Evolutionary conservation across 106 monocot species (phyloP), one percentile per base, ranked within the genome.

Genomic region (Phalaenopsis aphrodite): DNA sequence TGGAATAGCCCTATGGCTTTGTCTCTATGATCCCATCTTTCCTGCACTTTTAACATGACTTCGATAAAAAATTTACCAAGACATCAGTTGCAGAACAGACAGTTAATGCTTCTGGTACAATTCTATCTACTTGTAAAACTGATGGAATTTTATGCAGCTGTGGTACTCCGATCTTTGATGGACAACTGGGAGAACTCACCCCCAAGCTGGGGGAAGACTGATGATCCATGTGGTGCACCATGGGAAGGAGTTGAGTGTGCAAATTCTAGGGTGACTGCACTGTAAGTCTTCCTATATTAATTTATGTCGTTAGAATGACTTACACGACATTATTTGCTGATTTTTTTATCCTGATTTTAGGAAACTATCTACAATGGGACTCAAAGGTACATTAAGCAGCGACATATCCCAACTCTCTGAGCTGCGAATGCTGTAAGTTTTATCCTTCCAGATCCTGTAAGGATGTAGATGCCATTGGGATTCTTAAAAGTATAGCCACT

Each of bases 221-320:
- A 66, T 76, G 83, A 78, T 46, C 78, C 83, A 30, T 83, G 83
- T 16, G 78, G 71, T 2, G 8, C 55, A 4, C 66, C 77, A 43
- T 98, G 97, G 97, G 89, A 88, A 1, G 97, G 97, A 67, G 81
- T 98, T 16, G 5, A 0, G 2, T 98, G 97, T 80, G 58, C 24
- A 11, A 66, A 86, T 61, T 82, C 82, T 2, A 90, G 92, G 74
- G 87, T 98, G 19, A 91, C 76, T 38, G 45, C 19, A 47, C 18
- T 98, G 97, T 98, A 78, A 85, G 89, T 49, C 49, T 76, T 30
- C 52, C 48, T 47, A 12, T 52, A 8, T 47, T 39, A 48, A 42
- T 23, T 49, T 30, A 8, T 41, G 11, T 39, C 17, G 41, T 43
- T 74, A n/a, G 74, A 45, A 74, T 17, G 43, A 8, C 41, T 74